Evolutionary conservation across 2,329 filamentous ascomycete species (phyloP).

Genomic region (Pseudocercospora cruenta): DNA sequence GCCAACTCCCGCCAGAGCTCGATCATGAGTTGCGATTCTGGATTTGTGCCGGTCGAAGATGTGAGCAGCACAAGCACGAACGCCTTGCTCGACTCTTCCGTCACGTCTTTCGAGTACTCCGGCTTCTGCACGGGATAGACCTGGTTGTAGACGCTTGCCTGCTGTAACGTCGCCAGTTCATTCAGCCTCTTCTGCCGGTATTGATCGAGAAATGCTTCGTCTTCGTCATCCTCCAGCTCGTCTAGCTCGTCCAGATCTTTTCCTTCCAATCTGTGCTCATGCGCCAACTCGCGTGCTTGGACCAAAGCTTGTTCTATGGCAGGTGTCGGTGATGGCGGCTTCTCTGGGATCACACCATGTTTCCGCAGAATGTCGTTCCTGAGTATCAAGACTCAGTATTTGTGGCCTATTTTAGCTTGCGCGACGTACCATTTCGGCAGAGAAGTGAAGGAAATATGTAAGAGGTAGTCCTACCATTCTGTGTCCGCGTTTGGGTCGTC

Average conservation of each 20-base stretch:
- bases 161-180: constrained; percentile 75
- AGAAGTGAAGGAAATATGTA: constrained; percentile 17
- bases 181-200: constrained; percentile 86
- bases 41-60: constrained; percentile 75
- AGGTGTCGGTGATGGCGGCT: constrained; percentile 90
- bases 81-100: constrained; percentile 76
- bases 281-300: constrained; percentile 78
- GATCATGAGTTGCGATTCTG: constrained; percentile 79
- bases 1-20: constrained; percentile 87
- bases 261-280: constrained; percentile 90
- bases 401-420: not conserved
- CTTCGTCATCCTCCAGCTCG: constrained; percentile 92
- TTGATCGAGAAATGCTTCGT: constrained; percentile 84
- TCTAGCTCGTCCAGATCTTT: constrained; percentile 94
- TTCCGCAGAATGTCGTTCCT: constrained; percentile 99
- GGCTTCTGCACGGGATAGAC: constrained; percentile 95
- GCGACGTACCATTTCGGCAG: not conserved
- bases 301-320: constrained; percentile 93
- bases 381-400: constrained; percentile 27
- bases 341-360: constrained; percentile 96
- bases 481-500: constrained; percentile 96
- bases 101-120: constrained; percentile 89
- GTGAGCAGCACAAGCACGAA: constrained; percentile 78
- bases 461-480: constrained; percentile 70
- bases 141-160: constrained; percentile 79